Percentiles rank a stretch among this genome's conserved stretches.
Evolutionary conservation across 2,329 filamentous ascomycete genomes (phyloP).

Genomic region (Talaromyces albobiverticillius): DNA sequence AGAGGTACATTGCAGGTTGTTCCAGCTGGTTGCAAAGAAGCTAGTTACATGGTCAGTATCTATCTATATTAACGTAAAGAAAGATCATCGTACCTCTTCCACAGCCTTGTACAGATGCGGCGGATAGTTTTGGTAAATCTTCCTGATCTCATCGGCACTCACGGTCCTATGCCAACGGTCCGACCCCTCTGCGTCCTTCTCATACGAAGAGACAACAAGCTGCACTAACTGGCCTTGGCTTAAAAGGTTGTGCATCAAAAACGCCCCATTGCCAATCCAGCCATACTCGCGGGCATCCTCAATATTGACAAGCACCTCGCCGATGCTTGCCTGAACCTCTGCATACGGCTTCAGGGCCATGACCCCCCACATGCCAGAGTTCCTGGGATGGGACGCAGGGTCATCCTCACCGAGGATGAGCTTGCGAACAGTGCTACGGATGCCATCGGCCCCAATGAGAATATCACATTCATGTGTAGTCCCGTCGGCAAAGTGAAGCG

Average conservation of each 20-base stretch:
- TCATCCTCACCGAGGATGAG: background rate
- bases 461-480: conserved; percentile 2
- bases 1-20: conserved; percentile 10
- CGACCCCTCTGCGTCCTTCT: conserved; percentile 3
- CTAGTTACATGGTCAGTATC: background rate
- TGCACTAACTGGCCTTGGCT: background rate
- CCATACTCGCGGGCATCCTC: conserved; percentile 6
- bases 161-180: conserved; percentile 7
- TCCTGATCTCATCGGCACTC: conserved; percentile 5
- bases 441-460: background rate
- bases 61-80: background rate
- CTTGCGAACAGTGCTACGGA: background rate
- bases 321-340: conserved; percentile 7
- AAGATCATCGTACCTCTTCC: background rate
- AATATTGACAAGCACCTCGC: background rate
- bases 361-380: background rate
- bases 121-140: conserved; percentile 5
- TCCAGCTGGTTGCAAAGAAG: background rate
- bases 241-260: background rate
- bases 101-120: background rate
- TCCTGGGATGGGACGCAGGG: conserved; percentile 1
- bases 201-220: conserved; percentile 1
- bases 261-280: background rate
- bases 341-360: conserved; percentile 8
- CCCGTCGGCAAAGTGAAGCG: conserved; percentile 16